These are phyloP conservation scores for Leersia perrieri DNA, from an alignment of 176 grass and related monocot genomes.

Conservation along the genomic window DNA sequence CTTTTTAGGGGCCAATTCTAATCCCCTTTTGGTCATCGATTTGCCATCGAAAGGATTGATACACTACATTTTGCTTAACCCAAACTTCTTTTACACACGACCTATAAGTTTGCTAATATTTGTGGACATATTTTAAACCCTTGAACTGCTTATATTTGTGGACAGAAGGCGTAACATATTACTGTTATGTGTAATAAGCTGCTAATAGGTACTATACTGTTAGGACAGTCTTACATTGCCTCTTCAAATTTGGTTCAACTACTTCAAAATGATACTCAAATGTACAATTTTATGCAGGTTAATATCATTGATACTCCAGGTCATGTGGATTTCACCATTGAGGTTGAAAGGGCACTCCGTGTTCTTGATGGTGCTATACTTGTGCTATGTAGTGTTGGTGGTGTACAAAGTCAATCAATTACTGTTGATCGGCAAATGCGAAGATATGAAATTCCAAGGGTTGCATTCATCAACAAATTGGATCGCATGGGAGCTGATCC, in stretches of 20 bases:
- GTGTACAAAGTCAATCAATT: slow-evolving; percentile 97
- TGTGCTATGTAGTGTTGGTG: slow-evolving; percentile 98
- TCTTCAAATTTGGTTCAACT: neutral
- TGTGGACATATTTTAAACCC: no score
- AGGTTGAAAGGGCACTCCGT: slow-evolving; percentile 96
- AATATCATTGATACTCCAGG: slow-evolving; percentile 99
- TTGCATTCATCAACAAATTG: slow-evolving; percentile 96
- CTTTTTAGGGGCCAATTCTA: neutral
- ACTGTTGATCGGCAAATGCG: slow-evolving; percentile 99
- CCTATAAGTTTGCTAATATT: no score
- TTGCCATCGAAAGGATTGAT: neutral
- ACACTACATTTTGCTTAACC: no score
- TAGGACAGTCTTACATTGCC: slow-evolving; percentile 21
- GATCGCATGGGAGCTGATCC: slow-evolving; percentile 99
- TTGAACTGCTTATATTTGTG: no score
- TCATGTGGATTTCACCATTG: slow-evolving; percentile 99
- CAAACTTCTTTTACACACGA: no score
- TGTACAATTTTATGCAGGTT: slow-evolving; percentile 58
- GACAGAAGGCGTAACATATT: no score
- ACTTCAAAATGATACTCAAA: slow-evolving; percentile 1
- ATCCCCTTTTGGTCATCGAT: neutral
- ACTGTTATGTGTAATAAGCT: no score
- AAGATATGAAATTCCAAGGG: slow-evolving; percentile 91
- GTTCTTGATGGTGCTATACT: slow-evolving; percentile 98
- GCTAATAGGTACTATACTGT: neutral